Evolutionary conservation across 2,329 filamentous ascomycete species (phyloP).

Genomic region (Trichoderma sp.): DNA sequence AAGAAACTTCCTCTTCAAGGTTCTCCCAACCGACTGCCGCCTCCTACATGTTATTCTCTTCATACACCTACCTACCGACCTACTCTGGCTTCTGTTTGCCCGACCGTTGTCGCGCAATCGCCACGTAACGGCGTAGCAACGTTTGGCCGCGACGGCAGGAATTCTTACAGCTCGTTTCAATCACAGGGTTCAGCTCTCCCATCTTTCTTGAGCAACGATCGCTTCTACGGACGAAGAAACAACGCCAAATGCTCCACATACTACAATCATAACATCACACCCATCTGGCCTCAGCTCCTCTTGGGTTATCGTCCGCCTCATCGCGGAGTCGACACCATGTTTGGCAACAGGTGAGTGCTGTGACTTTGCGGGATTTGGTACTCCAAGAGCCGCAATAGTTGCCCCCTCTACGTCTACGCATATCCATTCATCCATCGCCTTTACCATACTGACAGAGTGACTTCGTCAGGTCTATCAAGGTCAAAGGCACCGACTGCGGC

Average conservation of each 20-base stretch:
- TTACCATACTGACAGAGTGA: background rate
- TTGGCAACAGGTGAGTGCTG: conserved; percentile 9
- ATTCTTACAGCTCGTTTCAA: background rate
- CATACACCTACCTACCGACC: too few species aligned
- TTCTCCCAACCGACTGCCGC: background rate
- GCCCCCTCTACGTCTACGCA: background rate
- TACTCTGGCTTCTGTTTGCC: background rate
- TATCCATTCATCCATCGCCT: too few species aligned
- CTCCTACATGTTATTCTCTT: background rate
- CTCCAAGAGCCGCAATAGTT: background rate
- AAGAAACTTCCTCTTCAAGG: too few species aligned
- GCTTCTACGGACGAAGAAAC: background rate
- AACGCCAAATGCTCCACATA: background rate
- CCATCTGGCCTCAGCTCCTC: background rate
- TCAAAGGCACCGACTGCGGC: conserved; percentile 49
- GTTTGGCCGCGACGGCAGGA: background rate
- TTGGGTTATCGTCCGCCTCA: background rate
- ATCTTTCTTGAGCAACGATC: conserved; percentile 10
- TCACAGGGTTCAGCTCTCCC: conserved; percentile 2
- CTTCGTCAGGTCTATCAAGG: conserved; percentile 42
- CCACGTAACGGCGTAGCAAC: background rate
- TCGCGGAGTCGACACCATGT: conserved; percentile 1
- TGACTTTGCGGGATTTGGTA: background rate
- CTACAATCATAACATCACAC: background rate
- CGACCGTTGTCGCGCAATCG: background rate